Conservation (phyloP, 2,329 filamentous ascomycete species). For the Penicillium sp. region DNA sequence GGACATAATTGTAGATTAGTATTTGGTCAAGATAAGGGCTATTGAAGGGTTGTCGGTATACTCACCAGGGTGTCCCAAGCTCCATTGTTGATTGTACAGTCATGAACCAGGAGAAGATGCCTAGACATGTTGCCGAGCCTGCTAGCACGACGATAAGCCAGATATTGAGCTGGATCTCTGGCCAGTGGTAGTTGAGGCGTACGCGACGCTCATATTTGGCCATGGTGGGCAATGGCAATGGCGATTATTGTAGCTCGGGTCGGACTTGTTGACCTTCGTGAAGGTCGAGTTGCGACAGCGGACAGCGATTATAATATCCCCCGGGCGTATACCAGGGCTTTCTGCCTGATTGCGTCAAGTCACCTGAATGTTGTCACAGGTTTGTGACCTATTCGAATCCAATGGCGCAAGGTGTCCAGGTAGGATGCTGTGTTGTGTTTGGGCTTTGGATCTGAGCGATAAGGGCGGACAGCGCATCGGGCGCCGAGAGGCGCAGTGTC, state of each 20-base stretch:
- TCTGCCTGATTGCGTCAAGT: not conserved
- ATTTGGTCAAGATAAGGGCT: not conserved
- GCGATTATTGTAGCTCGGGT: not conserved
- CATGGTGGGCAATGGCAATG: conserved; percentile 7
- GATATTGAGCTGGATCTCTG: conserved; percentile 63
- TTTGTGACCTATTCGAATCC: not conserved
- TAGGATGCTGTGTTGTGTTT: not conserved
- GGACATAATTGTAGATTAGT: not conserved
- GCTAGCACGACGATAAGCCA: conserved; percentile 65
- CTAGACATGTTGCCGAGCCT: conserved; percentile 58
- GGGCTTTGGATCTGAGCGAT: conserved; percentile 4
- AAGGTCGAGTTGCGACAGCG: not conserved
- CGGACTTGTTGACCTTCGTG: not conserved
- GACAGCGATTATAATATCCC: not conserved
- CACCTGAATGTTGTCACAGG: not conserved
- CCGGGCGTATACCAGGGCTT: not conserved
- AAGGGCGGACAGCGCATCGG: conserved; percentile 26
- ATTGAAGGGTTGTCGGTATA: not conserved
- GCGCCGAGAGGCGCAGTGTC: conserved; percentile 16
- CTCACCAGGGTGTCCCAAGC: conserved; percentile 61
- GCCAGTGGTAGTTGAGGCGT: conserved; percentile 60
- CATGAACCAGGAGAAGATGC: conserved; percentile 63
- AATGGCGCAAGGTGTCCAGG: not conserved
- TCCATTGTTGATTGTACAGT: conserved; percentile 56
- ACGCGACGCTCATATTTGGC: conserved; percentile 33